Conservation (phyloP, 2,329 filamentous ascomycete species). For the Neonectria sp. region DNA sequence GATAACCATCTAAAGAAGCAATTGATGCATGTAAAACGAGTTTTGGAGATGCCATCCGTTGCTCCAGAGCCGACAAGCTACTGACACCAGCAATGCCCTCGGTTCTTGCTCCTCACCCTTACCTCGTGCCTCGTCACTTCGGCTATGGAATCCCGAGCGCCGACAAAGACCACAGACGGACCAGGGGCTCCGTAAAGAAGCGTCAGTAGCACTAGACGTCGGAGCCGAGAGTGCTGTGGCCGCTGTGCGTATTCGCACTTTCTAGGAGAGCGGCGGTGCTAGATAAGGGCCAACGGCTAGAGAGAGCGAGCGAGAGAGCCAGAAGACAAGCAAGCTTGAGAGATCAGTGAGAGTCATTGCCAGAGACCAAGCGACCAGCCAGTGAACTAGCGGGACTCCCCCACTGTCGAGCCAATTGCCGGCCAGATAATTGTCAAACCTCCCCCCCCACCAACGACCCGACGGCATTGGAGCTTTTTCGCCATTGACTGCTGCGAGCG, state of each 20-base stretch:
- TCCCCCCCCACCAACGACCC: slow-evolving; percentile 29
- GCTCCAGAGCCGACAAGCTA: slow-evolving; percentile 36
- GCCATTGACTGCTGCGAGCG: slow-evolving; percentile 27
- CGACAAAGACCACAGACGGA: slow-evolving; percentile 29
- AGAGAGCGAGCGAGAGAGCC: slow-evolving; percentile 1
- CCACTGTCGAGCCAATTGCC: slow-evolving; percentile 38
- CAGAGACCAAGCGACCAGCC: slow-evolving; percentile 3
- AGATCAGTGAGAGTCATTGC: slow-evolving; percentile 19
- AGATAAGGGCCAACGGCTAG: background rate
- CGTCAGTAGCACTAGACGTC: slow-evolving; percentile 12
- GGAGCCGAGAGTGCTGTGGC: background rate
- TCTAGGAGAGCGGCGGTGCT: background rate
- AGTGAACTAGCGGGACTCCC: slow-evolving; percentile 2
- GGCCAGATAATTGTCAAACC: slow-evolving; percentile 44
- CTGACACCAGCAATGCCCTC: slow-evolving; percentile 33
- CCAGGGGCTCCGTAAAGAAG: slow-evolving; percentile 7
- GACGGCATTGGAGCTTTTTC: slow-evolving; percentile 34
- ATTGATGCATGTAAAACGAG: background rate
- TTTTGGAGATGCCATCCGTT: background rate
- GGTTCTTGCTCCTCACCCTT: slow-evolving; percentile 28
- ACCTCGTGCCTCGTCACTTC: slow-evolving; percentile 35
- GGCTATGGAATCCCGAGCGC: slow-evolving; percentile 44
- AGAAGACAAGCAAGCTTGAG: too few species aligned
- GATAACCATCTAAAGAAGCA: background rate
- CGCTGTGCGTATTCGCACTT: background rate